phyloP scores from a whole-genome alignment of 2,329 filamentous ascomycete species.

The Pseudocercospora fuligena region DNA sequence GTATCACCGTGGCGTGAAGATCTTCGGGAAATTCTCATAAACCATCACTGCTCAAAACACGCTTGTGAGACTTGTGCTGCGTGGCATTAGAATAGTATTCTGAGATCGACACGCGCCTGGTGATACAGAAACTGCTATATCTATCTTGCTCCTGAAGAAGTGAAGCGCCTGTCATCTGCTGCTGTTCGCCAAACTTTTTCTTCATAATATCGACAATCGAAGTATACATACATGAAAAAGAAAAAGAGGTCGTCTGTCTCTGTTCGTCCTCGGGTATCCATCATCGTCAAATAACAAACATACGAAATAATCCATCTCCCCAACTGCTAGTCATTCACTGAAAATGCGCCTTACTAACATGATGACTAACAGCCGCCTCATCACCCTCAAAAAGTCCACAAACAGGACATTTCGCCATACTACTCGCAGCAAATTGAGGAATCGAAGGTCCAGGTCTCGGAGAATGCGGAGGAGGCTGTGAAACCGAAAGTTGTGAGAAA shows the following conservation, averaged over 20 bases:
- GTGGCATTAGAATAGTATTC: neutral
- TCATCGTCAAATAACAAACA: neutral
- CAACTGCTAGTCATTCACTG: conserved; percentile 26
- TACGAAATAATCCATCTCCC: no score
- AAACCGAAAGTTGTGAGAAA: conserved; percentile 26
- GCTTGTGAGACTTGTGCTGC: neutral
- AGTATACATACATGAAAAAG: neutral
- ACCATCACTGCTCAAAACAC: neutral
- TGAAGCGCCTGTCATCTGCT: neutral
- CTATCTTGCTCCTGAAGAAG: neutral
- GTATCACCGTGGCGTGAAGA: neutral
- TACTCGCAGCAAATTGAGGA: neutral
- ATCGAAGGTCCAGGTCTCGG: conserved; percentile 1
- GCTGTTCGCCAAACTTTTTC: neutral
- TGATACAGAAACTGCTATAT: neutral
- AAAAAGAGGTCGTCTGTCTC: neutral
- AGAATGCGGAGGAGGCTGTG: conserved; percentile 16
- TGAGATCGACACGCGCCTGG: neutral
- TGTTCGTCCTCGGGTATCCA: conserved; percentile 9
- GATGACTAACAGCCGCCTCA: conserved; percentile 41
- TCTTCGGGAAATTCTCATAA: neutral
- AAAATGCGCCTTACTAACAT: conserved; percentile 40
- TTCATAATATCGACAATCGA: neutral
- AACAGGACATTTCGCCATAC: conserved; percentile 37
- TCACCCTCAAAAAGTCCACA: conserved; percentile 42